Percentiles rank a stretch among this genome's conserved stretches.
Evolutionary conservation across 163 green algal species (phyloP).

Genomic region (Prototheca cutis): DNA sequence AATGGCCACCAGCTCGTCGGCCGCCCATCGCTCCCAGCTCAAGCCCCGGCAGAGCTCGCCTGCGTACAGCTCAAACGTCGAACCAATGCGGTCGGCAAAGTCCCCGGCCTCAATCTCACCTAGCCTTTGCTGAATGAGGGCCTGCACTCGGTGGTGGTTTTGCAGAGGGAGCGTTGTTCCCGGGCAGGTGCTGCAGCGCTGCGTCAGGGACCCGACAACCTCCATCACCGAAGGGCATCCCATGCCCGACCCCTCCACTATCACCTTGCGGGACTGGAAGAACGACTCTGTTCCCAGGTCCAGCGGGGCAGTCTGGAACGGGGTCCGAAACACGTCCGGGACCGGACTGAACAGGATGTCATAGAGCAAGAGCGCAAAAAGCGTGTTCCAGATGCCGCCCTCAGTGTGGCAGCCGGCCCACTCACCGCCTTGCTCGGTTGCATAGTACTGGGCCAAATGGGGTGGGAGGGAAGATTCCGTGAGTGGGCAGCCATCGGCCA

Average conservation of each 20-base stretch:
- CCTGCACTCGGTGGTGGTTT: background rate
- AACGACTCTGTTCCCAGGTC: constrained; percentile 76
- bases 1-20: constrained; percentile 62
- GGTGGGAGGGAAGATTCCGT: background rate
- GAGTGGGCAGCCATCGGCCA: background rate
- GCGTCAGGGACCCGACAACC: too few species aligned
- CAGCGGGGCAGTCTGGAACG: constrained; percentile 77
- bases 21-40: constrained; percentile 59
- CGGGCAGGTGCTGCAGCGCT: too few species aligned
- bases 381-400: constrained; percentile 66
- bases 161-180: background rate
- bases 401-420: constrained; percentile 68
- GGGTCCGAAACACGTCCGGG: constrained; percentile 62
- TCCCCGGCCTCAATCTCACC: constrained; percentile 38
- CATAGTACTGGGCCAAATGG: constrained; percentile 51
- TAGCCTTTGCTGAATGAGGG: constrained; percentile 48
- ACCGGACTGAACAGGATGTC: constrained; percentile 63
- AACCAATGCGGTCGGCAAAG: constrained; percentile 26
- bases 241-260: too few species aligned
- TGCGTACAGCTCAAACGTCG: constrained; percentile 39
- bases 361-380: constrained; percentile 87
- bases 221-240: too few species aligned
- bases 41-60: constrained; percentile 51
- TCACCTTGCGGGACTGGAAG: constrained; percentile 40
- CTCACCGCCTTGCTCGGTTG: constrained; percentile 39